A percentile compares a stretch with the other conserved stretches of the same genome.
phyloP scores from a whole-genome alignment of 2,329 filamentous ascomycete genomes.

The Emmonsiellopsis sp. region DNA sequence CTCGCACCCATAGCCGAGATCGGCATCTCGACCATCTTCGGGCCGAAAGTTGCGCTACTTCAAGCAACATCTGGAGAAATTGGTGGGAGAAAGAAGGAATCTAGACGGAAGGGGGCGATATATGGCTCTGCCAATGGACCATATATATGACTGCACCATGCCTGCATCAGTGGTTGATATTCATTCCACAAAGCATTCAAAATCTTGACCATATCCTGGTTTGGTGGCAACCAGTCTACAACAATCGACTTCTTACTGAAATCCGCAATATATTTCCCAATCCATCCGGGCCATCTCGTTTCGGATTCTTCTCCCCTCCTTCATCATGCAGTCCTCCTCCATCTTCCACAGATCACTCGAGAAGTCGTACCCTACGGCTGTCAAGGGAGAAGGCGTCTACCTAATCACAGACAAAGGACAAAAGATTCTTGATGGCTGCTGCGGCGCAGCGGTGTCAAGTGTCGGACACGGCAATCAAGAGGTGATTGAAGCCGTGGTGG shows the following conservation, averaged over 20 bases:
- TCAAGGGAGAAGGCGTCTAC: constrained; percentile 29
- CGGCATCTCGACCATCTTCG: not conserved
- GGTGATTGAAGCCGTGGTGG: constrained; percentile 33
- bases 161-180: too few relatives aligned
- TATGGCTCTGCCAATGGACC: too few relatives aligned
- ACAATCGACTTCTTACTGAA: too few relatives aligned
- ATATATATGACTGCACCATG: too few relatives aligned
- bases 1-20: not conserved
- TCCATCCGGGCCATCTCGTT: not conserved
- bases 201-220: too few relatives aligned
- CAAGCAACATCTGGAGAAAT: too few relatives aligned
- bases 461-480: constrained; percentile 37
- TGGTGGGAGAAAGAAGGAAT: too few relatives aligned
- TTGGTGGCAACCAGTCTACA: too few relatives aligned
- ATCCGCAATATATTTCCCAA: too few relatives aligned
- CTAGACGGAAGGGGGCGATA: too few relatives aligned
- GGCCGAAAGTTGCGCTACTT: not conserved
- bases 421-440: constrained; percentile 37
- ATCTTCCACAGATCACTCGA: constrained; percentile 2
- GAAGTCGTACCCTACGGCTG: constrained; percentile 9
- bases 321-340: not conserved
- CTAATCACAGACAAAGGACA: constrained; percentile 34
- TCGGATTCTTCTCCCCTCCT: not conserved
- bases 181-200: too few relatives aligned
- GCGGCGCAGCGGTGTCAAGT: constrained; percentile 41